These are phyloP conservation scores for Chlorella sp. DNA, from an alignment of 139 green algal species.

Conservation along the genomic window DNA sequence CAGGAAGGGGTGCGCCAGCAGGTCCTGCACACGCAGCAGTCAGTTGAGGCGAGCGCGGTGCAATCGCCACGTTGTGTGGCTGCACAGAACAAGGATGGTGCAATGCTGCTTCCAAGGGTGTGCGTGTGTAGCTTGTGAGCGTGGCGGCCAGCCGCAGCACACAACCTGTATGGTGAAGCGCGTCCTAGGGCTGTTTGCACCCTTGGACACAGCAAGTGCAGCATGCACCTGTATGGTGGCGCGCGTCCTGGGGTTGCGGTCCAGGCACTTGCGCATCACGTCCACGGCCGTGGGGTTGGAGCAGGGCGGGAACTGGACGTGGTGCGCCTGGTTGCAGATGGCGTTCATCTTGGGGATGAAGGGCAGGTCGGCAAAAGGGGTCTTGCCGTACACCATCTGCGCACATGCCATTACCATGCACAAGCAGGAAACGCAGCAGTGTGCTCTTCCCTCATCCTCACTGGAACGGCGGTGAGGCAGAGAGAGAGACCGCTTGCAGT, in stretches of 20 bases:
- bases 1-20: slow-evolving; percentile 86
- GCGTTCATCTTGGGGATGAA: slow-evolving; percentile 84
- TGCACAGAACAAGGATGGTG: neutral
- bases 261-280: slow-evolving; percentile 64
- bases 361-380: slow-evolving; percentile 69
- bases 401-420: neutral
- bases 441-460: too few species aligned
- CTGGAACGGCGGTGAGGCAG: too few species aligned
- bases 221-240: slow-evolving; percentile 83
- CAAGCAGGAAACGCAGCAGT: too few species aligned
- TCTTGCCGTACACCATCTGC: slow-evolving; percentile 71
- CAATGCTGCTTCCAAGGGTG: neutral
- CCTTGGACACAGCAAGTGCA: neutral
- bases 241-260: slow-evolving; percentile 69
- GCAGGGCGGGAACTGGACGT: slow-evolving; percentile 54
- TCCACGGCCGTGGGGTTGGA: slow-evolving; percentile 36
- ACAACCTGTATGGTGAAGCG: neutral
- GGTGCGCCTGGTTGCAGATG: slow-evolving; percentile 28
- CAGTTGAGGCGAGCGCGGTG: neutral
- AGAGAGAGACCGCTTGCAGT: too few species aligned
- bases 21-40: slow-evolving; percentile 40
- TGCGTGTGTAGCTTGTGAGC: too few species aligned
- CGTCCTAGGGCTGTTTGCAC: neutral
- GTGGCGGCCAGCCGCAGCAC: neutral
- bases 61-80: neutral